phyloP scores from a whole-genome alignment of 306 rosid genomes.

The Lupinus albus region DNA sequence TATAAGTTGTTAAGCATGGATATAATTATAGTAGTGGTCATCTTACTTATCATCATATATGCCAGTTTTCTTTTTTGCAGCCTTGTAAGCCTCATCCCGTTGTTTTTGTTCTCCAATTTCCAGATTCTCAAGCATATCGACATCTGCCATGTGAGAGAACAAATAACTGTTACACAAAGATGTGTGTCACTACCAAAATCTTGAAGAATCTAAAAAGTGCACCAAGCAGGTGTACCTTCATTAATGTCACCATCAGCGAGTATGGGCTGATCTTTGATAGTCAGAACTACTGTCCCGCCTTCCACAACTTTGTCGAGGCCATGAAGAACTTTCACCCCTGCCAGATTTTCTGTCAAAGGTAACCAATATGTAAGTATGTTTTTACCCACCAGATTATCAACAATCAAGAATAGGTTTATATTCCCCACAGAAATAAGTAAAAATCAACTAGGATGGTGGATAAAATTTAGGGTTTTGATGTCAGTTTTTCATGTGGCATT shows the following conservation, averaged over 20 bases:
- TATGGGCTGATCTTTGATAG: slow-evolving; percentile 88
- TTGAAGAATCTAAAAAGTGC: slow-evolving; percentile 25
- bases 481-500: slow-evolving; percentile 9
- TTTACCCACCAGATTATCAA: slow-evolving; percentile 35
- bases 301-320: slow-evolving; percentile 92
- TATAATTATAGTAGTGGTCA: slow-evolving; percentile 1
- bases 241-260: slow-evolving; percentile 86
- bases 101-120: slow-evolving; percentile 92
- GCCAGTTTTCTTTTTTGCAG: slow-evolving; percentile 88
- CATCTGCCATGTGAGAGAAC: slow-evolving; percentile 60
- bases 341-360: slow-evolving; percentile 60
- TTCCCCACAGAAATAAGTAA: slow-evolving; percentile 12
- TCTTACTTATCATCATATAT: slow-evolving; percentile 83
- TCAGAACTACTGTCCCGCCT: slow-evolving; percentile 93
- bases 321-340: slow-evolving; percentile 93
- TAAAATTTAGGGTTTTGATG: slow-evolving; percentile 11
- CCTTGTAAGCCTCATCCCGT: slow-evolving; percentile 83
- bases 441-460: slow-evolving; percentile 3
- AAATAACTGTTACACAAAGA: slow-evolving; percentile 40
- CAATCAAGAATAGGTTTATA: slow-evolving; percentile 28
- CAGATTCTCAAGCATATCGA: slow-evolving; percentile 92
- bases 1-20: not conserved
- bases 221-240: slow-evolving; percentile 62
- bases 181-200: slow-evolving; percentile 40
- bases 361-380: slow-evolving; percentile 33